Percentiles rank a stretch among this genome's conserved stretches.
phyloP scores from a whole-genome alignment of 495 filamentous ascomycete genomes.

The Glutinoglossum americanum region DNA sequence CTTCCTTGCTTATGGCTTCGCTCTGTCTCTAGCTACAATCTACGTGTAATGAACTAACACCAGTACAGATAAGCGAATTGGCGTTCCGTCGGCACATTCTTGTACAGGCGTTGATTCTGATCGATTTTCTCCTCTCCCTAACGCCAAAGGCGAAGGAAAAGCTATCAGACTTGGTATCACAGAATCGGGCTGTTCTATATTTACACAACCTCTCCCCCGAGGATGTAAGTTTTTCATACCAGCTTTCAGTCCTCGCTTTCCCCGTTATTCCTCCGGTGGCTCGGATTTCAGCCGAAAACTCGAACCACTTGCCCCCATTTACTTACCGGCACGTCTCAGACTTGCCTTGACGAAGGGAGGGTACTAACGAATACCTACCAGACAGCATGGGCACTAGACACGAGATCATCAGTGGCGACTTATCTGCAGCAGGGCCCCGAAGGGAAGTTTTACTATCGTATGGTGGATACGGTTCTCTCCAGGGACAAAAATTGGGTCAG shows the following conservation, averaged over 20 bases:
- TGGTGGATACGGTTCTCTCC: constrained; percentile 86
- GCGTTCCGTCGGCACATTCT: constrained; percentile 85
- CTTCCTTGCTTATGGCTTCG: neutral
- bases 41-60: neutral
- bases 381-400: constrained; percentile 57
- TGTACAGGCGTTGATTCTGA: constrained; percentile 78
- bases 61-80: constrained; percentile 57
- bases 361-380: constrained; percentile 12
- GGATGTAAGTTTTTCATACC: constrained; percentile 33
- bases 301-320: neutral
- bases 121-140: constrained; percentile 81
- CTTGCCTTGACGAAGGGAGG: neutral
- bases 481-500: constrained; percentile 95
- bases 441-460: constrained; percentile 81
- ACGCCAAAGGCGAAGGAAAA: constrained; percentile 65
- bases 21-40: neutral
- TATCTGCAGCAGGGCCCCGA: constrained; percentile 61
- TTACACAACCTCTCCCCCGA: constrained; percentile 54
- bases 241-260: neutral
- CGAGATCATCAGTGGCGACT: constrained; percentile 46
- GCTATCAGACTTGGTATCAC: constrained; percentile 35
- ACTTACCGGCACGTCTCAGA: neutral
- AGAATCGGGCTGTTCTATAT: constrained; percentile 77
- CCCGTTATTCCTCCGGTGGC: no score
- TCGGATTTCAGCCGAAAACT: neutral